Evolutionary conservation across 2,329 filamentous ascomycete genomes (phyloP), one percentile per base, ranked within the genome.

Genomic region (Fusarium dimerum): DNA sequence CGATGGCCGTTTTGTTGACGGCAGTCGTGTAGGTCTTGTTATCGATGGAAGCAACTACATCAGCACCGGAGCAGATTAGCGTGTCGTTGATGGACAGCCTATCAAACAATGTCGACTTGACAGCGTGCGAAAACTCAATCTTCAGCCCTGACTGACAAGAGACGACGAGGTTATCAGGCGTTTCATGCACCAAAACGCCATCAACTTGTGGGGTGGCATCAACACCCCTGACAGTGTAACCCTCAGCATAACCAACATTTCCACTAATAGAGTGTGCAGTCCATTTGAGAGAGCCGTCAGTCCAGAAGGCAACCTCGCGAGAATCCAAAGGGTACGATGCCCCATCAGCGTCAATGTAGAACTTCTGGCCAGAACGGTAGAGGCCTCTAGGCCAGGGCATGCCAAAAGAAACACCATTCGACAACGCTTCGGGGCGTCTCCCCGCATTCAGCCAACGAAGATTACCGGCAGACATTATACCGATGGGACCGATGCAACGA

Each of bases 241-340:
- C 68, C 13, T 74, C 71, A 5, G 68, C 62, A 10, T 72, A 64
- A 0, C 55, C 63, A 2, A 76, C 72, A 5, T 73, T 72, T 10
- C 68, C 73, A 17, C 73, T 66, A 42, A 85, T 66, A 0, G 82
- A 80, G 60, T 85, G 82, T 5, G 74, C 81, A 2, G 78, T 82
- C 82, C 82, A 86, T 61, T 84, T 85, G 52, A 84, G 71, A 1
- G 82, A 83, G 15, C 78, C 79, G 65, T 85, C 82, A 2, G 78
- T 73, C 82, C 82, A 85, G 61, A 52, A 60, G 12, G 55, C 57
- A 50, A 60, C 34, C 36, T 60, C 55, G 10, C 55, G 57, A 13
- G 46, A 56, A 17, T 56, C 57, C 26, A 60, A 39, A 6, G 55
- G 48, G 39, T 56, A 45, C 11, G 36, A 18, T 10, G 45, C 39